phyloP scores from a whole-genome alignment of 352 stramenopile genomes.

The Plasmopara viticola region DNA sequence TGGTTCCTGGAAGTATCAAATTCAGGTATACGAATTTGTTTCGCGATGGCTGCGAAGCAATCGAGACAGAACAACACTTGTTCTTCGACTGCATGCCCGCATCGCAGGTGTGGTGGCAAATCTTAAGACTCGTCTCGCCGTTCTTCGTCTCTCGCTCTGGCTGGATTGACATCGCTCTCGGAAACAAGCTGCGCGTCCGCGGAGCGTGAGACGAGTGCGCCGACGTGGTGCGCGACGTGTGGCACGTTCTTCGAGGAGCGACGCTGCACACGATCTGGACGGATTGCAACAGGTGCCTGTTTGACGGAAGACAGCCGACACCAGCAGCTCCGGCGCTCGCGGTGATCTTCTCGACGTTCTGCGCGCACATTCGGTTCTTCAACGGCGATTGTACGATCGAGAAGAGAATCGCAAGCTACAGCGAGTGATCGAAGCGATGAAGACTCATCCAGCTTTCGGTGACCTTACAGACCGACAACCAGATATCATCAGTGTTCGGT shows the following conservation, averaged over 20 bases:
- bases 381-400: neutral
- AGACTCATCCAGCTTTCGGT: no score
- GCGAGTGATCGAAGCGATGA: no score
- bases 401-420: no score
- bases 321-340: neutral
- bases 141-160: neutral
- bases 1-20: constrained; percentile 2
- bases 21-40: neutral
- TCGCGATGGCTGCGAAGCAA: neutral
- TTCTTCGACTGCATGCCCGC: constrained; percentile 7
- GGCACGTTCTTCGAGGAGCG: neutral
- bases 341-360: neutral
- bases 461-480: no score
- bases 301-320: neutral
- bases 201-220: neutral
- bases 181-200: neutral
- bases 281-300: neutral
- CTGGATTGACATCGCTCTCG: neutral
- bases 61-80: constrained; percentile 2
- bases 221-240: neutral
- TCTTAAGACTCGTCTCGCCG: neutral
- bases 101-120: neutral
- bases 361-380: neutral
- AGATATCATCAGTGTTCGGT: no score
- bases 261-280: neutral